Conservation (phyloP, 2,329 filamentous ascomycete genomes). For the Fusarium sp. region DNA sequence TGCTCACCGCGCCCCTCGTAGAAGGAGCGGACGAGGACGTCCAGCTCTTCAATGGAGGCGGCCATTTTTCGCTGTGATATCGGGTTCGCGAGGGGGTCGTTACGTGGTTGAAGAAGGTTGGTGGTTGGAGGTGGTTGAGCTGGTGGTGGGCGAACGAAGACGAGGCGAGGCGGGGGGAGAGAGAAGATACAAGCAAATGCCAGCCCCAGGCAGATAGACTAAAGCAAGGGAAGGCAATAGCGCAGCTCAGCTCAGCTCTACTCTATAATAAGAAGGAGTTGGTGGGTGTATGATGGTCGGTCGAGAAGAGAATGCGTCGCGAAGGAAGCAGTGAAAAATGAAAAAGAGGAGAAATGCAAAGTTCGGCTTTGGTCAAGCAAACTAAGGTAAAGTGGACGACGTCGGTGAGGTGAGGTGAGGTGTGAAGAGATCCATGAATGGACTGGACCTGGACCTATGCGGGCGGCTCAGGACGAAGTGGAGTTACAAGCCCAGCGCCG, state of each 20-base stretch:
- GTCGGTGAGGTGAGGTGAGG: slow-evolving; percentile 44
- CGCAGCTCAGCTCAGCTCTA: slow-evolving; percentile 3
- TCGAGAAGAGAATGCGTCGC: slow-evolving; percentile 20
- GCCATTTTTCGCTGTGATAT: slow-evolving; percentile 62
- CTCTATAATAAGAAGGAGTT: slow-evolving; percentile 25
- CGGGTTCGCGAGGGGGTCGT: slow-evolving; percentile 47
- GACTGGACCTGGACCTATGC: slow-evolving; percentile 17
- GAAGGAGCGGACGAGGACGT: slow-evolving; percentile 95
- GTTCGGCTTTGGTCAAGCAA: slow-evolving; percentile 37
- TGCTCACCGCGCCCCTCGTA: slow-evolving; percentile 96
- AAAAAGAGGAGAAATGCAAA: slow-evolving; percentile 39
- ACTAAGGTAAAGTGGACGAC: slow-evolving; percentile 43
- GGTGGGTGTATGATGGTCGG: slow-evolving; percentile 4
- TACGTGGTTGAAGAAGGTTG: slow-evolving; percentile 35
- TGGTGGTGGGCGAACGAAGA: slow-evolving; percentile 41
- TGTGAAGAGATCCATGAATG: slow-evolving; percentile 34
- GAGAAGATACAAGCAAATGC: slow-evolving; percentile 43
- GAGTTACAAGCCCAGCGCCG: slow-evolving; percentile 25
- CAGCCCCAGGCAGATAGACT: slow-evolving; percentile 39
- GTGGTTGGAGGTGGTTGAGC: slow-evolving; percentile 27
- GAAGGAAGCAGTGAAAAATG: slow-evolving; percentile 34
- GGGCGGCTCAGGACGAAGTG: slow-evolving; percentile 32
- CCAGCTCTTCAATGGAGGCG: slow-evolving; percentile 89
- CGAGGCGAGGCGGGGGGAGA: slow-evolving; percentile 44
- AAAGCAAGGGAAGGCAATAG: slow-evolving; percentile 33